Evolutionary conservation across 371 early-diverging fungal genomes (phyloP).

Genomic region (Mucor sp.): DNA sequence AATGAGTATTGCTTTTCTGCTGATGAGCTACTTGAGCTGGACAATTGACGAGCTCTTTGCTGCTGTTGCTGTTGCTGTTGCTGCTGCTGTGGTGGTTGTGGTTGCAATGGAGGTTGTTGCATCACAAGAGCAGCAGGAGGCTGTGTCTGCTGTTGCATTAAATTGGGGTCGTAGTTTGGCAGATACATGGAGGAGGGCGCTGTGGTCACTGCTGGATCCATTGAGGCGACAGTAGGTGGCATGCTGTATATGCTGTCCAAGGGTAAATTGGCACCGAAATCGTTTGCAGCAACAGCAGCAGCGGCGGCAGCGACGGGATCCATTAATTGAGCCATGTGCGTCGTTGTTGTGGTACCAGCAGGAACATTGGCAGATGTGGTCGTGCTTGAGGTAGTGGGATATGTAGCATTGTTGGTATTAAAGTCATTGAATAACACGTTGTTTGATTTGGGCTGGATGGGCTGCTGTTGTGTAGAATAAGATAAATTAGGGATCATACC

Average conservation of each 20-base stretch:
- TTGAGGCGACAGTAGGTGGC: slow-evolving; percentile 2
- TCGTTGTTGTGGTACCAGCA: not conserved
- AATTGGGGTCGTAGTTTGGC: not conserved
- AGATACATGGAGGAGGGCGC: not conserved
- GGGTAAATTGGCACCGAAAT: not conserved
- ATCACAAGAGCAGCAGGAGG: not conserved
- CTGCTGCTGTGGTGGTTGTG: not conserved
- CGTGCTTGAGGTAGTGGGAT: not conserved
- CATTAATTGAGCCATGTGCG: slow-evolving; percentile 2
- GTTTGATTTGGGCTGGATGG: not conserved
- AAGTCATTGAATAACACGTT: not conserved
- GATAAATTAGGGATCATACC: slow-evolving; percentile 1
- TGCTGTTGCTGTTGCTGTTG: not conserved
- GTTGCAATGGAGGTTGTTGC: not conserved
- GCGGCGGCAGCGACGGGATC: slow-evolving; percentile 8
- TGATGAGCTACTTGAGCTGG: slow-evolving; percentile 35
- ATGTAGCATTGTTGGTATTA: slow-evolving; percentile 1
- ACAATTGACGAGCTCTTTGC: slow-evolving; percentile 27
- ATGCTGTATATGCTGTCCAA: slow-evolving; percentile 1
- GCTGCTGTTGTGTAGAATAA: not conserved
- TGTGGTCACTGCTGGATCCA: not conserved
- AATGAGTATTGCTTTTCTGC: slow-evolving; percentile 63
- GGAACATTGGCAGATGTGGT: not conserved
- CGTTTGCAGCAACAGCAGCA: not conserved
- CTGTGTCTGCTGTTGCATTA: slow-evolving; percentile 1